Evolutionary conservation across 1,139 yeast genomes (phyloP).

Genomic region (Suhomyces bribrorum): DNA sequence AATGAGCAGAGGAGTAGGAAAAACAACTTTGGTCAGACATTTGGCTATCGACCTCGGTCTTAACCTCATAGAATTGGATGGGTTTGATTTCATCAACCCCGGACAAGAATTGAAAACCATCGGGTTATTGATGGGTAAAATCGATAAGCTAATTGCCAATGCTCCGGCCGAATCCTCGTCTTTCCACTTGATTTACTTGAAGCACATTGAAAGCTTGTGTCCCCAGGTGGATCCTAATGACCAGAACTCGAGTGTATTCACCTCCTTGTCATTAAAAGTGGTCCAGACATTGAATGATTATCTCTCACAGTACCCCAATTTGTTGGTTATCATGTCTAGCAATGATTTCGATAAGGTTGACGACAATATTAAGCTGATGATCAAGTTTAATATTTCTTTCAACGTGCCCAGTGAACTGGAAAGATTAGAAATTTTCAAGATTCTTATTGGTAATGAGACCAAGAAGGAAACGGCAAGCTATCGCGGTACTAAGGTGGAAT

Average conservation of each 20-base stretch:
- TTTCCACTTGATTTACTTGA: constrained; percentile 53
- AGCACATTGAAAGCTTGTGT: constrained; percentile 76
- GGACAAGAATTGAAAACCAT: constrained; percentile 80
- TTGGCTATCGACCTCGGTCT: constrained; percentile 62
- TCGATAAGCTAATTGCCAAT: constrained; percentile 53
- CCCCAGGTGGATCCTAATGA: constrained; percentile 64
- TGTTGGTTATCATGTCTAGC: constrained; percentile 67
- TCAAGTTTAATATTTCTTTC: constrained; percentile 76
- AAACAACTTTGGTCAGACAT: constrained; percentile 60
- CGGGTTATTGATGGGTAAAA: constrained; percentile 73
- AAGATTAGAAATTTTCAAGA: constrained; percentile 61
- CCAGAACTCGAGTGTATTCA: constrained; percentile 56
- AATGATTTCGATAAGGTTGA: constrained; percentile 72
- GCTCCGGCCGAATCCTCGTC: constrained; percentile 19
- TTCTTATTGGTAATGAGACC: constrained; percentile 38
- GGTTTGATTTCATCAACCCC: constrained; percentile 58
- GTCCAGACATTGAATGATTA: constrained; percentile 61
- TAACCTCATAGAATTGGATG: constrained; percentile 70
- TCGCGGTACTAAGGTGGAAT: constrained; percentile 22
- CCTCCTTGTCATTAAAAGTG: constrained; percentile 61
- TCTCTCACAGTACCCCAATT: constrained; percentile 34
- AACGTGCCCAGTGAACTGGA: constrained; percentile 81
- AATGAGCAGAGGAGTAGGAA: constrained; percentile 77
- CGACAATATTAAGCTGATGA: constrained; percentile 62
- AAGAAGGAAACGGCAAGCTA: constrained; percentile 13